Evolutionary conservation across 257 asterid genomes (phyloP).

Genomic region (Avicennia marina): DNA sequence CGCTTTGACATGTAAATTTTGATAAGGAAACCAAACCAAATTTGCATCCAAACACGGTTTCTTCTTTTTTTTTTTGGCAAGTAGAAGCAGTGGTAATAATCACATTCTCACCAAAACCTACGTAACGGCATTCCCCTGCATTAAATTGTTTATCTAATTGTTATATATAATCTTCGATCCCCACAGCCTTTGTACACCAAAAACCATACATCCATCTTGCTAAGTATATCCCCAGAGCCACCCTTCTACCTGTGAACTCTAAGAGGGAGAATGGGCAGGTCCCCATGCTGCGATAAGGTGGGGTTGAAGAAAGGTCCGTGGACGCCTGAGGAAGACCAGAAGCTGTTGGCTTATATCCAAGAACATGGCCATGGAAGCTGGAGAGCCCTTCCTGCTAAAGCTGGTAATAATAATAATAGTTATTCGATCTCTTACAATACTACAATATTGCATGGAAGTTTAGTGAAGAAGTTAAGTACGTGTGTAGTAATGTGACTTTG

Average conservation of each 20-base stretch:
- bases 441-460: no score
- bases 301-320: constrained; percentile 62
- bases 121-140: background rate
- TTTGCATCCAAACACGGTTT: no score
- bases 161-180: background rate
- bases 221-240: no score
- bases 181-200: background rate
- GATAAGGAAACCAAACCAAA: no score
- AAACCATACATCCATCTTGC: background rate
- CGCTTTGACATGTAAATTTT: no score
- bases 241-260: no score
- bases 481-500: no score
- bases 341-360: constrained; percentile 36
- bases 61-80: background rate
- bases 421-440: no score
- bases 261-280: constrained; percentile 40
- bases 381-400: constrained; percentile 52
- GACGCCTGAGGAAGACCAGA: constrained; percentile 49
- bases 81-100: background rate
- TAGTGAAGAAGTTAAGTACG: no score
- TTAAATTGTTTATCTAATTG: background rate
- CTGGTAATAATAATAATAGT: constrained; percentile 23
- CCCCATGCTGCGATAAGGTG: constrained; percentile 39
- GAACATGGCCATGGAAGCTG: constrained; percentile 60
- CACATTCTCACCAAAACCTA: background rate